A percentile compares a stretch with the other conserved stretches of the same genome.
Evolutionary conservation across 192 early-diverging fungal species (phyloP).

Genomic region (Dispira simplex): DNA sequence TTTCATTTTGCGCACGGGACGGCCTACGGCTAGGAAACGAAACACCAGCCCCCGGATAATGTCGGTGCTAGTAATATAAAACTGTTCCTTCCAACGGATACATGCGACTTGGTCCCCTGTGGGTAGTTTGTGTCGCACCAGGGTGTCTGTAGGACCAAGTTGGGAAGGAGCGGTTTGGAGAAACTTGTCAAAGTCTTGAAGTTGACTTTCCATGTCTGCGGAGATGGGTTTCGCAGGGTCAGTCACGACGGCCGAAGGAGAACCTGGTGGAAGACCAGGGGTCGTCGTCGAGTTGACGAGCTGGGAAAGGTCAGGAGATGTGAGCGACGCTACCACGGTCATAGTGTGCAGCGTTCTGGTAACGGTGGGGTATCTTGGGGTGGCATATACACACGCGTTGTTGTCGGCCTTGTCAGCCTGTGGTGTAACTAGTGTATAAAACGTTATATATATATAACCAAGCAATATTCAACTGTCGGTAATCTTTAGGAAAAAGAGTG

Average conservation of each 20-base stretch:
- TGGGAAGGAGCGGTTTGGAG: neutral
- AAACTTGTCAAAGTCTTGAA: neutral
- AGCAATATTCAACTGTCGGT: no score
- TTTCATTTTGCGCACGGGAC: conserved; percentile 76
- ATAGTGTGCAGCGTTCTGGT: no score
- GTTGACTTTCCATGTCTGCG: neutral
- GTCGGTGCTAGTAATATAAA: conserved; percentile 93
- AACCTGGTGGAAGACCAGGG: no score
- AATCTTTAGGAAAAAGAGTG: no score
- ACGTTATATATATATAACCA: no score
- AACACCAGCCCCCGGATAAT: conserved; percentile 82
- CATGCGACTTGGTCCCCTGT: conserved; percentile 86
- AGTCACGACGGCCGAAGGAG: no score
- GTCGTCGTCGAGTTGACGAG: conserved; percentile 12
- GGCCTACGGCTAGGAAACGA: conserved; percentile 80
- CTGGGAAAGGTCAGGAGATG: conserved; percentile 18
- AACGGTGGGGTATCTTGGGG: no score
- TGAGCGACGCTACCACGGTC: conserved; percentile 5
- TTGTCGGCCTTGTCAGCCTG: no score
- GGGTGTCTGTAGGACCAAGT: neutral
- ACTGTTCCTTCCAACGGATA: conserved; percentile 83
- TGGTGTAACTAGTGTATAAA: no score
- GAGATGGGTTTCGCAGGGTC: no score
- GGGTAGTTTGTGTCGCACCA: conserved; percentile 28
- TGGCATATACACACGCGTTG: no score